These are phyloP conservation scores for Paecilomyces niveus DNA, from an alignment of 2,329 filamentous ascomycete species.

Conservation along the genomic window DNA sequence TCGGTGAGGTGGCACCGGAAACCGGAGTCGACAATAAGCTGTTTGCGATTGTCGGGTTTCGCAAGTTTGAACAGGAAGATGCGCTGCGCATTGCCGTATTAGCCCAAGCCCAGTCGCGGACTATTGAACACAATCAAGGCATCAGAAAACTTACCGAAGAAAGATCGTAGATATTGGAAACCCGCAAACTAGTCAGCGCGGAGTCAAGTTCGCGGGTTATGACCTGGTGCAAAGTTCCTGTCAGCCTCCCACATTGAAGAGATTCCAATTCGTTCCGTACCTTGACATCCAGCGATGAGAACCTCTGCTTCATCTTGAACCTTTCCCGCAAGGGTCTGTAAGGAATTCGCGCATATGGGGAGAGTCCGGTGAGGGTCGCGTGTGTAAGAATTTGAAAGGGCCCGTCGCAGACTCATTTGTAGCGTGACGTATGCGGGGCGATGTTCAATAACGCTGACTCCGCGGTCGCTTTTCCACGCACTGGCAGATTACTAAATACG, in stretches of 20 bases:
- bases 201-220: constrained; percentile 87
- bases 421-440: constrained; percentile 17
- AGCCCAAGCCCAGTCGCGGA: not conserved
- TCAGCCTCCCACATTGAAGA: not conserved
- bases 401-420: not conserved
- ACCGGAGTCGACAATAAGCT: constrained; percentile 86
- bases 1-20: constrained; percentile 93
- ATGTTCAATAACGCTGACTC: constrained; percentile 18
- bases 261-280: constrained; percentile 22
- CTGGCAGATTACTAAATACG: not conserved
- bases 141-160: constrained; percentile 53
- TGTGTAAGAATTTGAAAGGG: not conserved
- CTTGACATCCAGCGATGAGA: constrained; percentile 53
- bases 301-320: constrained; percentile 50
- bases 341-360: not conserved
- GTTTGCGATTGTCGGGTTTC: constrained; percentile 80
- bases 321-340: not conserved
- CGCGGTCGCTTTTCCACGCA: constrained; percentile 18
- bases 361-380: not conserved
- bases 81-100: constrained; percentile 41
- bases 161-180: constrained; percentile 93
- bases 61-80: constrained; percentile 95
- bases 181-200: constrained; percentile 67
- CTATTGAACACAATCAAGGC: not conserved
- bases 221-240: constrained; percentile 52